phyloP scores from a whole-genome alignment of 352 stramenopile species.

The Globisporangium nodosum region DNA sequence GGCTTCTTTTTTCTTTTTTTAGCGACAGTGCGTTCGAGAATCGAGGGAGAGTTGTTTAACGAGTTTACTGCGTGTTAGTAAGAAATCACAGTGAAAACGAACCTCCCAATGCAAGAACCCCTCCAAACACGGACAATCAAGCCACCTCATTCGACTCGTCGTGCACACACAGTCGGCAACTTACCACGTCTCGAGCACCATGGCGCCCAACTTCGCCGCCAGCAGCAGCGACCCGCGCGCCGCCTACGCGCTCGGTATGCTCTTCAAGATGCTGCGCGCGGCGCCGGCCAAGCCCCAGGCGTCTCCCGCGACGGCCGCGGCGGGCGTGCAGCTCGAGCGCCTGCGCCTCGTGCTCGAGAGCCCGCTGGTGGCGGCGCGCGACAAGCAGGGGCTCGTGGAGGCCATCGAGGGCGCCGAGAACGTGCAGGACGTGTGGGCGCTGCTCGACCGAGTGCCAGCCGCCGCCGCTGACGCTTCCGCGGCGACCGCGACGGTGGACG shows the following conservation, averaged over 20 bases:
- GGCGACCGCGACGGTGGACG: background rate
- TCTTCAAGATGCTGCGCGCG: slow-evolving; percentile 15
- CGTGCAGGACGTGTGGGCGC: slow-evolving; percentile 9
- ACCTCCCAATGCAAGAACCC: background rate
- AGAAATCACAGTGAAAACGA: background rate
- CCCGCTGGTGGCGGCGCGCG: slow-evolving; percentile 1
- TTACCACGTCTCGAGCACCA: background rate
- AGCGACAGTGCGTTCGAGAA: background rate
- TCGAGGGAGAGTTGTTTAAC: background rate
- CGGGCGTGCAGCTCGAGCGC: slow-evolving; percentile 8
- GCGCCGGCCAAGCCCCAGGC: background rate
- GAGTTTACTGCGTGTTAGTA: no score
- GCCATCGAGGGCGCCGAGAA: slow-evolving; percentile 14
- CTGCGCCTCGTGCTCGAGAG: slow-evolving; percentile 15
- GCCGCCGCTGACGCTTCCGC: background rate
- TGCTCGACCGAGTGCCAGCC: slow-evolving; percentile 1
- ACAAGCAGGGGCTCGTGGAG: slow-evolving; percentile 13
- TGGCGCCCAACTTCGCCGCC: slow-evolving; percentile 10
- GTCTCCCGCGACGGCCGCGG: background rate
- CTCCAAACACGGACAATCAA: background rate
- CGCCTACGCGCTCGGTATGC: slow-evolving; percentile 32
- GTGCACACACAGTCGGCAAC: background rate
- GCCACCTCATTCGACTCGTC: background rate
- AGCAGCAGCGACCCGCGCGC: slow-evolving; percentile 16
- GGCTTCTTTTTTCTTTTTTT: background rate